phyloP scores from a whole-genome alignment of 73 alveolate species.

The Chromera velia region DNA sequence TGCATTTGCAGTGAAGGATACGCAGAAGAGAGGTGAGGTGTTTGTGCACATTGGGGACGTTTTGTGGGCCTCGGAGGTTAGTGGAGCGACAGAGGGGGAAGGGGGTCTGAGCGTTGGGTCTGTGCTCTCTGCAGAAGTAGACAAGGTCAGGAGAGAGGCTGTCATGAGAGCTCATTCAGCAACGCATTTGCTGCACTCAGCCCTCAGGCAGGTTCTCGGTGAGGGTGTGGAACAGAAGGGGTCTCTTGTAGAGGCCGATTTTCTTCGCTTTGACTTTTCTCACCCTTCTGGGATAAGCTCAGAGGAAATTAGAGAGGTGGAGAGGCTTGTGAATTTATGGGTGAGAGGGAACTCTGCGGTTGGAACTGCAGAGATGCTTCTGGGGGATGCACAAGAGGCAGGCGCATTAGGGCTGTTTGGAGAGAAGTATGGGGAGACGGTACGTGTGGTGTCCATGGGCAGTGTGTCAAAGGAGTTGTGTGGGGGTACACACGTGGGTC shows the following conservation, averaged over 20 bases:
- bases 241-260: background rate
- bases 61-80: too few species aligned
- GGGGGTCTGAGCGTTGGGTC: background rate
- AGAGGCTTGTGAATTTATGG: background rate
- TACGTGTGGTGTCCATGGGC: conserved; percentile 7
- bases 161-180: background rate
- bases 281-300: background rate
- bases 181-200: background rate
- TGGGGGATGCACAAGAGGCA: background rate
- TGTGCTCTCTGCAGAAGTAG: background rate
- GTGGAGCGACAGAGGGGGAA: too few species aligned
- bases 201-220: background rate
- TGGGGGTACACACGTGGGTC: conserved; percentile 6
- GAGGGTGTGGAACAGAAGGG: background rate
- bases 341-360: background rate
- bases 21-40: background rate
- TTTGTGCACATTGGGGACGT: background rate
- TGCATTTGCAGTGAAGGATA: background rate
- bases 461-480: background rate
- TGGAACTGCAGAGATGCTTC: background rate
- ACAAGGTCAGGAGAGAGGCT: background rate
- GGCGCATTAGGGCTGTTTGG: conserved; percentile 8
- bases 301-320: background rate
- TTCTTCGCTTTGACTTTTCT: background rate
- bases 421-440: conserved; percentile 5